These are phyloP conservation scores for Trichopus zeylanicus DNA, from an alignment of 116 monocot genomes.

Conservation along the genomic window DNA sequence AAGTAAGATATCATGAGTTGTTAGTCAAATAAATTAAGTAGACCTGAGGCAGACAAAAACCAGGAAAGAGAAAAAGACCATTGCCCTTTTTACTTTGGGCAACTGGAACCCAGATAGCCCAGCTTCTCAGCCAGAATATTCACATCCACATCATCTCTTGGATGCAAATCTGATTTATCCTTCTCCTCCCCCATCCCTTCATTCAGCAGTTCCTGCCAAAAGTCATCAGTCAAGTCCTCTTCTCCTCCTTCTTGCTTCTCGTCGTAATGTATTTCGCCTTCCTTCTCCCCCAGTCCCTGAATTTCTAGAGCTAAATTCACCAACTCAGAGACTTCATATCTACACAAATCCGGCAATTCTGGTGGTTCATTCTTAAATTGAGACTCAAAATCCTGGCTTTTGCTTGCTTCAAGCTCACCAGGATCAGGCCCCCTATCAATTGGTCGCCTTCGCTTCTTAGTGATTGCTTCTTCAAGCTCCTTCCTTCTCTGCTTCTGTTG, in stretches of 20 bases:
- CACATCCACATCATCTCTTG: slow-evolving; percentile 14
- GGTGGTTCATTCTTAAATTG: slow-evolving; percentile 4
- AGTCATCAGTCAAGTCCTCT: slow-evolving; percentile 65
- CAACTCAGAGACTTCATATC: slow-evolving; percentile 15
- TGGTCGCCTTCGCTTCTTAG: slow-evolving; percentile 56
- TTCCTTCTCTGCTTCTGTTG: slow-evolving; percentile 47
- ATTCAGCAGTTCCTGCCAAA: slow-evolving; percentile 79
- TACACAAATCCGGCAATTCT: not conserved
- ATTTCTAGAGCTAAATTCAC: slow-evolving; percentile 39
- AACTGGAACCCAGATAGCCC: slow-evolving; percentile 22
- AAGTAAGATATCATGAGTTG: not conserved
- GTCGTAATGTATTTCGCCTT: slow-evolving; percentile 10
- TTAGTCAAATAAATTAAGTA: not conserved
- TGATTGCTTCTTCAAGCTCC: slow-evolving; percentile 67
- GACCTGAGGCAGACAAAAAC: not conserved
- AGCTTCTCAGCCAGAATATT: slow-evolving; percentile 28
- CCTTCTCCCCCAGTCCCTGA: slow-evolving; percentile 14
- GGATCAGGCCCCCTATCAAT: slow-evolving; percentile 29
- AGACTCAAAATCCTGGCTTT: not conserved
- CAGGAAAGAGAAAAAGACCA: not conserved
- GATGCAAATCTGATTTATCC: slow-evolving; percentile 8
- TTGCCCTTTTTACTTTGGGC: slow-evolving; percentile 4
- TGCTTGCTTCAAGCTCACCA: slow-evolving; percentile 10
- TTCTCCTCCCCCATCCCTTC: slow-evolving; percentile 41
- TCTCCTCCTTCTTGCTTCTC: slow-evolving; percentile 17